A percentile compares a stretch with the other conserved stretches of the same genome.
Conservation (phyloP, 768 basidiomycete genomes). For the Leccinum broughii region DNA sequence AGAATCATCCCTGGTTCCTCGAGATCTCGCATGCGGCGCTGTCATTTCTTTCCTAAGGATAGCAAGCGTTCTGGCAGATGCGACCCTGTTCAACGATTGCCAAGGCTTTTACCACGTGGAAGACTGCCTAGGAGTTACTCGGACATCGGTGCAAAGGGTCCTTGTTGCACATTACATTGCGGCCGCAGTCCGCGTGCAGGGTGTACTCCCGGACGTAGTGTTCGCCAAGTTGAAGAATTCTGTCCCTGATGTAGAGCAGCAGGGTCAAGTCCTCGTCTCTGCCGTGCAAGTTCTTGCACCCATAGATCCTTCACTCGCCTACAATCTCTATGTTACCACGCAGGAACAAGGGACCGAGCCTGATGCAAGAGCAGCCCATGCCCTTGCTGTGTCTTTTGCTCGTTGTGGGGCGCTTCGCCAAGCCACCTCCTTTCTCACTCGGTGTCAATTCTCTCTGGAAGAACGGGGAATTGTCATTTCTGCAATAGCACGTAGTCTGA, state of each 20-base stretch:
- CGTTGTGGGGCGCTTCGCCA: slow-evolving; percentile 25
- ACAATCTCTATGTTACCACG: slow-evolving; percentile 37
- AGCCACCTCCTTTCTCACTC: slow-evolving; percentile 37
- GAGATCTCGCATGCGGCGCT: slow-evolving; percentile 32
- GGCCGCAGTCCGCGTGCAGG: slow-evolving; percentile 32
- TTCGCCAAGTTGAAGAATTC: slow-evolving; percentile 29
- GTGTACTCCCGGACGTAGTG: slow-evolving; percentile 29
- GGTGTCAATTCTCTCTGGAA: slow-evolving; percentile 30
- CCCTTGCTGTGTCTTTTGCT: slow-evolving; percentile 34
- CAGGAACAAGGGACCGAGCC: slow-evolving; percentile 23
- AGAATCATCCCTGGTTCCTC: slow-evolving; percentile 33
- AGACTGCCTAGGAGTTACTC: slow-evolving; percentile 19
- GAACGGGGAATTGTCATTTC: slow-evolving; percentile 40
- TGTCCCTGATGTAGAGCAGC: slow-evolving; percentile 28
- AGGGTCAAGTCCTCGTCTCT: slow-evolving; percentile 27
- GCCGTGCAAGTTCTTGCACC: slow-evolving; percentile 22
- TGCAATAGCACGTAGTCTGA: slow-evolving; percentile 40
- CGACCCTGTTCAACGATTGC: slow-evolving; percentile 38
- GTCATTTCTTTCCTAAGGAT: slow-evolving; percentile 47
- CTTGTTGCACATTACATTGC: slow-evolving; percentile 28
- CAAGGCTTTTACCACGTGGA: slow-evolving; percentile 32
- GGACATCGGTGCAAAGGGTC: neutral
- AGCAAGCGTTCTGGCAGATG: slow-evolving; percentile 41
- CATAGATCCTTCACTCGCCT: slow-evolving; percentile 34
- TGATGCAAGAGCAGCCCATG: slow-evolving; percentile 24